Percentiles rank a stretch among this genome's conserved stretches.
These are phyloP conservation scores for Neospermospora avenae DNA, from an alignment of 2,329 filamentous ascomycete genomes.

Conservation along the genomic window DNA sequence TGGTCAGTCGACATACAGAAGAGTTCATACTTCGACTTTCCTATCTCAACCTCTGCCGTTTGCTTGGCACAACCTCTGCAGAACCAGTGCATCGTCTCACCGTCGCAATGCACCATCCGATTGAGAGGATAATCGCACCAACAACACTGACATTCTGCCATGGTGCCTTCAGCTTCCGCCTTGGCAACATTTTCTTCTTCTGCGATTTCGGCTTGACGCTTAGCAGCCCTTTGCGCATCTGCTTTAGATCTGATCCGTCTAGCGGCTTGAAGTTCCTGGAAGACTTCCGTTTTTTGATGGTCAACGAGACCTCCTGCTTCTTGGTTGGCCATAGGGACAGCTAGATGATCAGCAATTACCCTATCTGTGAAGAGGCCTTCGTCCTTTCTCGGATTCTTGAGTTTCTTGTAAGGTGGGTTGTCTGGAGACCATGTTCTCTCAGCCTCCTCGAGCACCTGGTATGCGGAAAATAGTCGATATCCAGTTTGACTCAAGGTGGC, in stretches of 20 bases:
- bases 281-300: conserved; percentile 18
- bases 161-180: conserved; percentile 48
- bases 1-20: conserved; percentile 67
- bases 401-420: conserved; percentile 29
- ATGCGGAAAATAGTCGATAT: conserved; percentile 33
- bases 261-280: conserved; percentile 41
- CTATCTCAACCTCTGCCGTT: conserved; percentile 66
- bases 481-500: conserved; percentile 33
- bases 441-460: conserved; percentile 37
- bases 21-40: conserved; percentile 64
- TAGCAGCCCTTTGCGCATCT: conserved; percentile 38
- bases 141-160: conserved; percentile 71
- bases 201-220: conserved; percentile 38
- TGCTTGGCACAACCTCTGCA: conserved; percentile 63
- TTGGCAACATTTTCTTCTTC: conserved; percentile 41
- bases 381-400: conserved; percentile 31
- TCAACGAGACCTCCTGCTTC: background rate
- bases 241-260: conserved; percentile 33
- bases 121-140: conserved; percentile 64
- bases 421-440: conserved; percentile 30
- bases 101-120: conserved; percentile 64
- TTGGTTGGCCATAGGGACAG: background rate
- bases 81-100: conserved; percentile 51
- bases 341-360: conserved; percentile 12
- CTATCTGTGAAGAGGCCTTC: conserved; percentile 7